Conservation (phyloP, 1,139 yeast genomes). For the Keqinozyma sinolaborantium region DNA sequence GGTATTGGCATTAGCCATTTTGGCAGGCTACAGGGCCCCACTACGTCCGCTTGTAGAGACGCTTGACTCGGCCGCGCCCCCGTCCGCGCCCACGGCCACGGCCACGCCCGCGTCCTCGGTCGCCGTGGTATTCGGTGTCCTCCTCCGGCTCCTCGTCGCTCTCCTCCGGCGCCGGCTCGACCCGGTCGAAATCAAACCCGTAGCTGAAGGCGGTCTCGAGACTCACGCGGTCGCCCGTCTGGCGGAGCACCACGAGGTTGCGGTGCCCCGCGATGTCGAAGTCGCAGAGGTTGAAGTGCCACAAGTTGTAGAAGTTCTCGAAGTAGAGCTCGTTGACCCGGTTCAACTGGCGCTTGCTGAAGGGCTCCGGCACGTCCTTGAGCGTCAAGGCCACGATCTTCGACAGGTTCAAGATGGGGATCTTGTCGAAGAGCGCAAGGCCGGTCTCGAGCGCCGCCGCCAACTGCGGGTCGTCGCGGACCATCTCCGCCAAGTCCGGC, state of each 20-base stretch:
- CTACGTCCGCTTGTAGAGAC: neutral
- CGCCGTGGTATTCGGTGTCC: slow-evolving; percentile 10
- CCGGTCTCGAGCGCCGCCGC: slow-evolving; percentile 41
- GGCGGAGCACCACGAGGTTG: slow-evolving; percentile 26
- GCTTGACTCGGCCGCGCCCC: slow-evolving; percentile 10
- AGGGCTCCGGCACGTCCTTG: slow-evolving; percentile 17
- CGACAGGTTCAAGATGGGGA: slow-evolving; percentile 54
- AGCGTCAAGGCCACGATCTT: slow-evolving; percentile 43
- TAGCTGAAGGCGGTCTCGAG: slow-evolving; percentile 28
- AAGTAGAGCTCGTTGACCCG: slow-evolving; percentile 53
- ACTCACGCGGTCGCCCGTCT: slow-evolving; percentile 18
- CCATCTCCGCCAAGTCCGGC: slow-evolving; percentile 41
- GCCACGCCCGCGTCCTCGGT: neutral
- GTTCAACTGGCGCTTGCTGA: slow-evolving; percentile 19
- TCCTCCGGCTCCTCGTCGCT: slow-evolving; percentile 10
- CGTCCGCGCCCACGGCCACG: slow-evolving; percentile 7
- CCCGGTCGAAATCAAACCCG: slow-evolving; percentile 32
- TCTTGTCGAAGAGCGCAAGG: slow-evolving; percentile 56
- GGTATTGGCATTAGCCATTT: too few species aligned
- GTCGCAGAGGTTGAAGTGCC: slow-evolving; percentile 79
- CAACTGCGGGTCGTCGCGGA: slow-evolving; percentile 21
- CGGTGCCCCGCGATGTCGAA: slow-evolving; percentile 16
- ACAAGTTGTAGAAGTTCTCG: slow-evolving; percentile 64
- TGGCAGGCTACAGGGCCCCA: too few species aligned
- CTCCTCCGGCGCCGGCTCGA: slow-evolving; percentile 8